phyloP scores from a whole-genome alignment of 1,284 basidiomycete genomes.

The Pseudozyma sp. region DNA sequence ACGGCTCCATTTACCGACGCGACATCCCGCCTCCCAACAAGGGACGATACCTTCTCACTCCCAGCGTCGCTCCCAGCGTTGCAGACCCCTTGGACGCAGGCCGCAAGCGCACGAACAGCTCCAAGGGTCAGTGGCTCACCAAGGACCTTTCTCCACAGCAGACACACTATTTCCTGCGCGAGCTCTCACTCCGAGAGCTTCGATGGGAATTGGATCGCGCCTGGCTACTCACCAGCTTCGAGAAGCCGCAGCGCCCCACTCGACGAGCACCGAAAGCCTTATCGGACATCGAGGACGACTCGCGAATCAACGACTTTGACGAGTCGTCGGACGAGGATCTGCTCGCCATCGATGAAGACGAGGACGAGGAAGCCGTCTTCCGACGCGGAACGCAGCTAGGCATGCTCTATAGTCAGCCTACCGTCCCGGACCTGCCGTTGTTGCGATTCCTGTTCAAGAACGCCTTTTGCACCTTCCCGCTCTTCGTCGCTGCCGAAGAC shows the following conservation, averaged over 20 bases:
- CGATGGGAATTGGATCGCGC: conserved; percentile 63
- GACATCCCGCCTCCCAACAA: conserved; percentile 24
- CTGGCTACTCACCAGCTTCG: conserved; percentile 56
- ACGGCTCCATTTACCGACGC: conserved; percentile 25
- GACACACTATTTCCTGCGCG: conserved; percentile 62
- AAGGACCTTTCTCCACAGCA: conserved; percentile 55
- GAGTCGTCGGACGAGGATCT: conserved; percentile 52
- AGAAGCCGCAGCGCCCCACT: conserved; percentile 43
- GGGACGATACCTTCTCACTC: conserved; percentile 45
- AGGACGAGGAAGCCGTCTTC: conserved; percentile 64
- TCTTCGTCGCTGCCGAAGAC: conserved; percentile 61
- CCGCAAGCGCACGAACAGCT: conserved; percentile 9
- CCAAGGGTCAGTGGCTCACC: conserved; percentile 53
- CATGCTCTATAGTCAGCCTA: conserved; percentile 27
- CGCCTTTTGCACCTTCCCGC: conserved; percentile 62
- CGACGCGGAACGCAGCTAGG: conserved; percentile 50
- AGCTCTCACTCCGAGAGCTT: conserved; percentile 55
- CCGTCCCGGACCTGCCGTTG: conserved; percentile 56
- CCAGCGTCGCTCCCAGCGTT: conserved; percentile 50
- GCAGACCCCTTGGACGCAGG: conserved; percentile 44
- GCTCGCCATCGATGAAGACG: conserved; percentile 44
- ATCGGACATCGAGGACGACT: conserved; percentile 49
- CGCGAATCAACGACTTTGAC: conserved; percentile 58
- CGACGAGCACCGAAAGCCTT: conserved; percentile 24
- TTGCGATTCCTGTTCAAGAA: conserved; percentile 63